These are phyloP conservation scores for Collybia sordida DNA, from an alignment of 768 basidiomycete genomes.

Conservation along the genomic window DNA sequence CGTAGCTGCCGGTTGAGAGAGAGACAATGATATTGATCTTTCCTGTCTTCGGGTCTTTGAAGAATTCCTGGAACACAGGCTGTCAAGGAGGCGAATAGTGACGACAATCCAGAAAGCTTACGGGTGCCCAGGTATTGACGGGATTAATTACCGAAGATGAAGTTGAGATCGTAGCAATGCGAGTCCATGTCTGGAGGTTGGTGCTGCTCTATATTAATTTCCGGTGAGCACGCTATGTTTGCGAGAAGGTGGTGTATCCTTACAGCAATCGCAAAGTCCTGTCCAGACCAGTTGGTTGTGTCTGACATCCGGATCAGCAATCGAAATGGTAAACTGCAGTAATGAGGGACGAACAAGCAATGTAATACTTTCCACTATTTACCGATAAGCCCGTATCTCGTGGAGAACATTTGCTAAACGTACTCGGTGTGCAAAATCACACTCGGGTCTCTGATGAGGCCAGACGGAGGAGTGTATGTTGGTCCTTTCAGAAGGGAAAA, in stretches of 20 bases:
- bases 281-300: conserved; percentile 33
- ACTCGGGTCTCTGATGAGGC: conserved; percentile 34
- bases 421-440: conserved; percentile 34
- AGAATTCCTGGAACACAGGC: conserved; percentile 26
- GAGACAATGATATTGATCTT: conserved; percentile 32
- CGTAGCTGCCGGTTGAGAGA: conserved; percentile 34
- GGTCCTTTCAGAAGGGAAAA: conserved; percentile 31
- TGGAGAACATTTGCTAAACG: conserved; percentile 2
- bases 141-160: conserved; percentile 26
- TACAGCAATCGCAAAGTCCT: conserved; percentile 35
- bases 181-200: conserved; percentile 27
- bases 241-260: background rate
- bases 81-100: background rate
- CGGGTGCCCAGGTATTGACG: conserved; percentile 34
- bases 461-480: conserved; percentile 31
- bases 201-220: conserved; percentile 23
- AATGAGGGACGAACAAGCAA: conserved; percentile 22
- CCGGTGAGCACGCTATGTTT: no score
- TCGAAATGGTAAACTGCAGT: background rate
- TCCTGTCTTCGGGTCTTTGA: conserved; percentile 33
- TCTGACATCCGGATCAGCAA: conserved; percentile 14
- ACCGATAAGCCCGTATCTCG: background rate
- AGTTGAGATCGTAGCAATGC: conserved; percentile 27
- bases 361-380: conserved; percentile 32
- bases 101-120: conserved; percentile 3